phyloP scores from a whole-genome alignment of 805 yeast genomes.

The Kodamaea leandrae region DNA sequence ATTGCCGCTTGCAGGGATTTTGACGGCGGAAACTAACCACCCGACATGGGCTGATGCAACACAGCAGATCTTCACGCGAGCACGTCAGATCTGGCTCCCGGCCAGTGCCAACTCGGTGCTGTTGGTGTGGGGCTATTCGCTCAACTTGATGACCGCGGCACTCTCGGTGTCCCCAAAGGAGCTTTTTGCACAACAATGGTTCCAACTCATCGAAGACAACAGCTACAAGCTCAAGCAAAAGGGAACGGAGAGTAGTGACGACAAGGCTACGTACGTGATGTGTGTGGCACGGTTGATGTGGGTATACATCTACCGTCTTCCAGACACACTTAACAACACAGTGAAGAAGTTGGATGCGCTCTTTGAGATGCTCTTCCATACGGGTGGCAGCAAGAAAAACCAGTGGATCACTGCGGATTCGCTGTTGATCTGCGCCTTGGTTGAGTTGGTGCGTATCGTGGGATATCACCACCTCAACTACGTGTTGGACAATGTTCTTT shows the following conservation, averaged over 20 bases:
- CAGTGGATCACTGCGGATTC: constrained; percentile 74
- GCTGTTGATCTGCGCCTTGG: constrained; percentile 59
- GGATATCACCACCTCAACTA: constrained; percentile 80
- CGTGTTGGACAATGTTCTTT: constrained; percentile 71
- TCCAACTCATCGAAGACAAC: constrained; percentile 59
- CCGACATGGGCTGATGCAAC: constrained; percentile 92
- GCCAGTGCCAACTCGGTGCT: constrained; percentile 16
- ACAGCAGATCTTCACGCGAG: constrained; percentile 53
- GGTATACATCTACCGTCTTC: constrained; percentile 84
- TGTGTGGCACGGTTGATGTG: constrained; percentile 76
- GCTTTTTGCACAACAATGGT: constrained; percentile 72
- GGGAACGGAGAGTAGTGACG: constrained; percentile 33
- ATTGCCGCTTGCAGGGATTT: constrained; percentile 75
- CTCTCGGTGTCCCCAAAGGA: constrained; percentile 80
- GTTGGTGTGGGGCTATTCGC: constrained; percentile 59
- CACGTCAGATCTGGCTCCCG: constrained; percentile 39
- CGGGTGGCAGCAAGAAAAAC: constrained; percentile 49
- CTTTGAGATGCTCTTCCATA: constrained; percentile 52
- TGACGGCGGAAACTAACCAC: constrained; percentile 93
- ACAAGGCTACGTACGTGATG: constrained; percentile 55
- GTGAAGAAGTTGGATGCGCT: constrained; percentile 71
- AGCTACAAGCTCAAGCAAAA: constrained; percentile 66
- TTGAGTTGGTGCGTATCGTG: constrained; percentile 70
- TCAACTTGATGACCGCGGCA: constrained; percentile 66
- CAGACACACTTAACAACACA: constrained; percentile 87